phyloP scores from a whole-genome alignment of 2,329 filamentous ascomycete species.

The Aspergillus alliaceus region DNA sequence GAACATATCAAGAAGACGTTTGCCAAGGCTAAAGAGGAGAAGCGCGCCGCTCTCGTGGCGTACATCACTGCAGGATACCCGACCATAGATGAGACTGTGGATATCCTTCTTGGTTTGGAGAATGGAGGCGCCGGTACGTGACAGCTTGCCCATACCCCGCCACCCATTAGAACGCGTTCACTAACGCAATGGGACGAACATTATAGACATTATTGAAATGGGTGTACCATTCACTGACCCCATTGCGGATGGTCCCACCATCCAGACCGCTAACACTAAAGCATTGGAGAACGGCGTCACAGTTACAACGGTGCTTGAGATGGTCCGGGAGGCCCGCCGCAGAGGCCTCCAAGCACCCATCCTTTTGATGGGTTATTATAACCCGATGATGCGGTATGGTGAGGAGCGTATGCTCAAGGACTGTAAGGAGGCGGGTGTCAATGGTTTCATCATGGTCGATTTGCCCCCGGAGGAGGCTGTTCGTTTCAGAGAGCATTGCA shows the following conservation, averaged over 20 bases:
- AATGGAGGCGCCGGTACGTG: constrained; percentile 80
- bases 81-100: constrained; percentile 74
- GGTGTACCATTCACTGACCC: constrained; percentile 97
- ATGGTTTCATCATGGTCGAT: constrained; percentile 96
- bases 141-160: not conserved
- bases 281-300: constrained; percentile 88
- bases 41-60: constrained; percentile 79
- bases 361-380: constrained; percentile 98
- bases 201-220: constrained; percentile 85
- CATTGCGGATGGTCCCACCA: constrained; percentile 95
- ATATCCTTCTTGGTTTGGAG: constrained; percentile 85
- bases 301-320: constrained; percentile 73
- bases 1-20: constrained; percentile 58
- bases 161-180: not conserved
- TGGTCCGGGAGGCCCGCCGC: constrained; percentile 77
- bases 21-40: constrained; percentile 57
- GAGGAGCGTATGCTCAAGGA: constrained; percentile 86
- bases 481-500: constrained; percentile 55
- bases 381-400: constrained; percentile 89
- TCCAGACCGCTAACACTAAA: constrained; percentile 90
- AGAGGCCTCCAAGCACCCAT: constrained; percentile 79
- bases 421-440: constrained; percentile 79
- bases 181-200: not conserved
- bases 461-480: constrained; percentile 95
- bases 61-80: constrained; percentile 97